Percentiles rank a stretch among this genome's conserved stretches.
These are phyloP conservation scores for Marasmius tenuissimus DNA, from an alignment of 1,284 basidiomycete genomes.

Conservation along the genomic window DNA sequence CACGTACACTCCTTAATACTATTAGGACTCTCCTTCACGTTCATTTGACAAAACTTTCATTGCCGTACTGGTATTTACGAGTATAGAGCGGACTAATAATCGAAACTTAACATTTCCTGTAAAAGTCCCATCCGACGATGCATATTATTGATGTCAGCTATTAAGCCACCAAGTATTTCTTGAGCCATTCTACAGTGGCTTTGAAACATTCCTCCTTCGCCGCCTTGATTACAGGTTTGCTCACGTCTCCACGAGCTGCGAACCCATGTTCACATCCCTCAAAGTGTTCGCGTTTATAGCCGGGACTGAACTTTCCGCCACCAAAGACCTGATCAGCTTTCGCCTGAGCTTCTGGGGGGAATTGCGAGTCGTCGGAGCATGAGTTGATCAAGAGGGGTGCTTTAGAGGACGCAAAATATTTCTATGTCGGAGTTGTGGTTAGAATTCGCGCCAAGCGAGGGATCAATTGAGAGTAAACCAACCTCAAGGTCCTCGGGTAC, in stretches of 20 bases:
- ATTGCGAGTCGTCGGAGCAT: slow-evolving; percentile 52
- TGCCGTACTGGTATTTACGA: too few species aligned
- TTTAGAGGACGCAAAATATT: slow-evolving; percentile 44
- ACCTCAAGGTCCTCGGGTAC: slow-evolving; percentile 12
- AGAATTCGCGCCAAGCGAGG: neutral
- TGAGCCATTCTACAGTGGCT: slow-evolving; percentile 52
- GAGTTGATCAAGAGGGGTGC: slow-evolving; percentile 65
- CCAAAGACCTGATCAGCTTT: slow-evolving; percentile 58
- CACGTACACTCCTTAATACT: too few species aligned
- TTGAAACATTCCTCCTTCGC: slow-evolving; percentile 67
- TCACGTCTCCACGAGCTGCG: slow-evolving; percentile 54
- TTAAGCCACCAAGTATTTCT: slow-evolving; percentile 21
- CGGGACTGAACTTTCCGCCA: slow-evolving; percentile 42
- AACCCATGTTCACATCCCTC: slow-evolving; percentile 65
- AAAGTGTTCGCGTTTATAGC: slow-evolving; percentile 56
- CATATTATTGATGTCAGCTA: too few species aligned
- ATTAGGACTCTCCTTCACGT: too few species aligned
- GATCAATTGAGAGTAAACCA: neutral
- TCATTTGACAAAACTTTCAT: too few species aligned
- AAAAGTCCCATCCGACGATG: too few species aligned
- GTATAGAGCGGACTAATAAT: too few species aligned
- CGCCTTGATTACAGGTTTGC: slow-evolving; percentile 45
- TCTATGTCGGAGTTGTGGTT: slow-evolving; percentile 31
- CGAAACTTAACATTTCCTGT: too few species aligned
- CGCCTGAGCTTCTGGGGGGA: slow-evolving; percentile 47